phyloP scores from a whole-genome alignment of 1,284 basidiomycete species.

The Afroboletus lepidellus region DNA sequence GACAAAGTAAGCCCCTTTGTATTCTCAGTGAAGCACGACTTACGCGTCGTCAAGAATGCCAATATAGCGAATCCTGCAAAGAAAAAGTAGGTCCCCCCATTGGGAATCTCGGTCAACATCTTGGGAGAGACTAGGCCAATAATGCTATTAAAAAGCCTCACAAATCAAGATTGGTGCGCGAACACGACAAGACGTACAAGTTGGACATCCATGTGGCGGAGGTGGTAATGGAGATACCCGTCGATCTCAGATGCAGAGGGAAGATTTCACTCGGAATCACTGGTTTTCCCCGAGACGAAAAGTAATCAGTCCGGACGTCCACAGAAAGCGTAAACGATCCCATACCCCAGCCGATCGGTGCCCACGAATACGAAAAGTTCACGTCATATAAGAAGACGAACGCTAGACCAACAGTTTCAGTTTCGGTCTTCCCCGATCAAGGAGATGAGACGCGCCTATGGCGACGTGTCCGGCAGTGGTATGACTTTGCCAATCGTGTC shows the following conservation, averaged over 20 bases:
- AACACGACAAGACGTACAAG: constrained; percentile 12
- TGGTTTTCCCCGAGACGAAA: constrained; percentile 1
- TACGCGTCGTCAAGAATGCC: constrained; percentile 34
- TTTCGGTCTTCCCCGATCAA: neutral
- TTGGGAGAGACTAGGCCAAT: constrained; percentile 32
- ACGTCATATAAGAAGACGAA: constrained; percentile 35
- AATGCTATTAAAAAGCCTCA: constrained; percentile 14
- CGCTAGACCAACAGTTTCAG: constrained; percentile 18
- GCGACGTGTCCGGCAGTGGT: constrained; percentile 27
- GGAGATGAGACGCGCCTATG: constrained; percentile 20
- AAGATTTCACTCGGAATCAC: constrained; percentile 36
- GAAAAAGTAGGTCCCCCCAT: constrained; percentile 33
- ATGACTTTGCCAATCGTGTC: constrained; percentile 30
- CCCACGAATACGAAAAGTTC: constrained; percentile 38
- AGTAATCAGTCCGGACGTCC: neutral
- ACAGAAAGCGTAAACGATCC: neutral
- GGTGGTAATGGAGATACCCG: constrained; percentile 36
- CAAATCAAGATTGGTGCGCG: neutral
- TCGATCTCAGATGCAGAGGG: constrained; percentile 34
- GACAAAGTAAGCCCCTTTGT: neutral
- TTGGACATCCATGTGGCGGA: constrained; percentile 34
- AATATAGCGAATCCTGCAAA: constrained; percentile 28
- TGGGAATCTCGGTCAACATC: constrained; percentile 26
- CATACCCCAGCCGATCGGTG: constrained; percentile 36
- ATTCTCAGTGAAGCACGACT: constrained; percentile 7